These are phyloP conservation scores for Cichorium intybus DNA, from an alignment of 140 eudicot species.

Conservation along the genomic window DNA sequence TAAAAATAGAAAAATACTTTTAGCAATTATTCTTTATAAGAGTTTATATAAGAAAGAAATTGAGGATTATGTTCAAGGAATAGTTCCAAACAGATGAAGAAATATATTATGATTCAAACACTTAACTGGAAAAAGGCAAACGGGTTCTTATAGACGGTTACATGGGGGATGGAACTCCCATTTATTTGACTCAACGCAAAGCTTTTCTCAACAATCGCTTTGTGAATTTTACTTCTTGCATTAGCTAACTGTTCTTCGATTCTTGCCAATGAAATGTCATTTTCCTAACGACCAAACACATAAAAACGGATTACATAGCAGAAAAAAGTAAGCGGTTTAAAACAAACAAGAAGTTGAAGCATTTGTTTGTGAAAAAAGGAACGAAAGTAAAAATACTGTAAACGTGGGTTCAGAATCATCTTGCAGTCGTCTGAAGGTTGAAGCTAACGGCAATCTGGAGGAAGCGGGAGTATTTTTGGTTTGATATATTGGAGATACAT, in stretches of 20 bases:
- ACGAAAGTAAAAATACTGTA: neutral
- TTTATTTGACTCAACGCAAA: neutral
- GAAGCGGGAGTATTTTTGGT: neutral
- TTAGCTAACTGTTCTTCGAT: conserved; percentile 43
- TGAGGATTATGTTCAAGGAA: neutral
- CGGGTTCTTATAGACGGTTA: conserved; percentile 31
- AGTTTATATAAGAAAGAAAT: neutral
- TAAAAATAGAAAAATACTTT: neutral
- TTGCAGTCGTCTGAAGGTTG: conserved; percentile 1
- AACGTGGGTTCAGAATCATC: conserved; percentile 7
- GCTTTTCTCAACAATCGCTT: conserved; percentile 25
- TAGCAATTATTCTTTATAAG: neutral
- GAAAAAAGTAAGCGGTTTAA: neutral
- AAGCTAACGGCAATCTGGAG: neutral
- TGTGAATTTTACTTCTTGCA: conserved; percentile 45
- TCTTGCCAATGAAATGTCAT: conserved; percentile 16
- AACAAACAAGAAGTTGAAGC: neutral
- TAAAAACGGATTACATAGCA: neutral
- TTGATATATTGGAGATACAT: conserved; percentile 9
- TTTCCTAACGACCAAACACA: conserved; percentile 15
- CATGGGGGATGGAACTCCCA: conserved; percentile 20
- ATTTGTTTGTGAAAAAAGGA: neutral
- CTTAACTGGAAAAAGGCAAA: conserved; percentile 43
- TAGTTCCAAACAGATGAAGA: neutral
- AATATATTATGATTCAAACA: neutral